Conservation (phyloP, 768 basidiomycete species). For the Peribolospora kevripleyi region DNA sequence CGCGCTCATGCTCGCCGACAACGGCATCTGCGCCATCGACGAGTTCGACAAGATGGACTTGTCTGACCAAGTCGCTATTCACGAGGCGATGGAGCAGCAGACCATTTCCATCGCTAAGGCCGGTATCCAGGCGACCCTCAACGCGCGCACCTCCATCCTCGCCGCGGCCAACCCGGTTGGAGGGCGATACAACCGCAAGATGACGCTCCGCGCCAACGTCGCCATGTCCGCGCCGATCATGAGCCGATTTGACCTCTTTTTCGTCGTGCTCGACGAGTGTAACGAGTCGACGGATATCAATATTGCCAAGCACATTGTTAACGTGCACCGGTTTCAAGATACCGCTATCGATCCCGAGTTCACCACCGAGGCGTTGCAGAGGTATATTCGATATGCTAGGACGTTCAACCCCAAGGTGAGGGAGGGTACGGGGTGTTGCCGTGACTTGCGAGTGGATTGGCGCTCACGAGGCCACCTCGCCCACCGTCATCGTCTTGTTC, state of each 20-base stretch:
- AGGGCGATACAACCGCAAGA: conserved; percentile 87
- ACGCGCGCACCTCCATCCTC: conserved; percentile 88
- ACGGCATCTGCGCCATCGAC: conserved; percentile 99
- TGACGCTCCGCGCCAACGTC: conserved; percentile 67
- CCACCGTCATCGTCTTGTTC: conserved; percentile 1
- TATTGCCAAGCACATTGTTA: conserved; percentile 89
- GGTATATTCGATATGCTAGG: conserved; percentile 89
- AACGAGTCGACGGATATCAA: conserved; percentile 75
- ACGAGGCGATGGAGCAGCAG: conserved; percentile 99
- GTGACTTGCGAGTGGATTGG: not conserved
- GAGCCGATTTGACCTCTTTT: conserved; percentile 96
- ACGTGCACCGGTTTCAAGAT: conserved; percentile 85
- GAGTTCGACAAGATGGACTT: conserved; percentile 99
- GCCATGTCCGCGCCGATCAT: conserved; percentile 98
- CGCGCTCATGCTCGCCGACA: conserved; percentile 95
- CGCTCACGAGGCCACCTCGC: not conserved
- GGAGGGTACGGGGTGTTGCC: not conserved
- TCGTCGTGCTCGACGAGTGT: conserved; percentile 92
- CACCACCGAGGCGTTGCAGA: conserved; percentile 80
- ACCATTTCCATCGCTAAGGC: conserved; percentile 98
- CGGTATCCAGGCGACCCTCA: conserved; percentile 92
- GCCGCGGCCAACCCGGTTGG: conserved; percentile 97
- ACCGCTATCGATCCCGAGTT: conserved; percentile 91
- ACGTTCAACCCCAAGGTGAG: conserved; percentile 91
- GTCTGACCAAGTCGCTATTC: conserved; percentile 92